Conservation (phyloP, 2,329 filamentous ascomycete genomes). For the Falciphora oryzae region DNA sequence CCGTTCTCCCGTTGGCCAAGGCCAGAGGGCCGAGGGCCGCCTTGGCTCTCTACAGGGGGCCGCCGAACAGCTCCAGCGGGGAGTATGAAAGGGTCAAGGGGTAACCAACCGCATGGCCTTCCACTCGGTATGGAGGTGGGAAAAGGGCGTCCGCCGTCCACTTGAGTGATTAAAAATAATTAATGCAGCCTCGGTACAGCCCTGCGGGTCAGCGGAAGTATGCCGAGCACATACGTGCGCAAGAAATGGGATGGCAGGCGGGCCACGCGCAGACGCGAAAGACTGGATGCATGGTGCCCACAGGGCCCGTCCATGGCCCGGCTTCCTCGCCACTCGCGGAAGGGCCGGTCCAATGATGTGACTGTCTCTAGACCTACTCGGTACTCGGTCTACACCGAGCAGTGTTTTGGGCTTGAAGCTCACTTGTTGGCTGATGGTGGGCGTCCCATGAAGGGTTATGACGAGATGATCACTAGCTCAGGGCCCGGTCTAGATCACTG, state of each 20-base stretch:
- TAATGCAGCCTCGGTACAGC: background rate
- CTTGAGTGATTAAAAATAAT: background rate
- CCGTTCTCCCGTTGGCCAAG: too few relatives aligned
- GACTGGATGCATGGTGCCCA: too few relatives aligned
- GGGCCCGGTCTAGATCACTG: too few relatives aligned
- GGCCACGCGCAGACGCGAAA: background rate
- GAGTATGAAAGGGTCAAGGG: too few relatives aligned
- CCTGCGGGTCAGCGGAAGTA: background rate
- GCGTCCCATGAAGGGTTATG: background rate
- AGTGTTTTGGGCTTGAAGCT: background rate
- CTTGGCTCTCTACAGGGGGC: too few relatives aligned
- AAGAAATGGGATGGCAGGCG: background rate
- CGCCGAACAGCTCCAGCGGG: too few relatives aligned
- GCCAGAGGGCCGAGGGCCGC: too few relatives aligned
- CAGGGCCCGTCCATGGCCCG: background rate
- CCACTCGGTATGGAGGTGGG: too few relatives aligned
- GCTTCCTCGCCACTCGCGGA: background rate
- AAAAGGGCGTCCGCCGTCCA: background rate
- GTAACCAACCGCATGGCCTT: too few relatives aligned
- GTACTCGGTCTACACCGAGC: background rate
- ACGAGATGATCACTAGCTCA: background rate
- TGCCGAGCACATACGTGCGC: background rate
- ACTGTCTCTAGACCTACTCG: background rate
- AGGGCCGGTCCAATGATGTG: background rate
- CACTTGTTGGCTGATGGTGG: background rate